Base-by-base conservation (phyloP, 2,329 filamentous ascomycete species). In the Claviceps purpurea region DNA sequence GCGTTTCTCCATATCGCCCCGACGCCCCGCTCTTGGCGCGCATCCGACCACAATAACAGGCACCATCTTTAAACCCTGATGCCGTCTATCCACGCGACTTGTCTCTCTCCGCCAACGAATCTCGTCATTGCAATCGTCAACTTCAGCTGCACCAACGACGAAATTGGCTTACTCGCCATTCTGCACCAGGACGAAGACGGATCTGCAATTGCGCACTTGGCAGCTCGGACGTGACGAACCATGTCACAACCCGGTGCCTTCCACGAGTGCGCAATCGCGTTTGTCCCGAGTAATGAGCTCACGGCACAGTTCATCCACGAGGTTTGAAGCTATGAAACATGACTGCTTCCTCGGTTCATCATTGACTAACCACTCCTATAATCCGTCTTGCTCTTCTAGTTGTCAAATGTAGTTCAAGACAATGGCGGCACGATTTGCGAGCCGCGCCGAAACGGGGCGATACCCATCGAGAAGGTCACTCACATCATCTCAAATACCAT, bases 401-500 rank as follows among this genome's bases (percentile, higher is more conserved):
- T 77, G 11, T 69, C 72, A 5, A 58, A 59, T 2, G 67, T 71
- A 1, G 64, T 77, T 37, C 56, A 65, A 53, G 70, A 74, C 13
- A 72, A 78, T 69, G 78, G 77, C 57, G 78, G 73, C 52, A 61
- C 68, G 38, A 67, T 79, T 2, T 63, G 75, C 56, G 68, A 74
- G 46, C 70, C 70, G 13, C 68, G 70, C 54, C 67, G 70, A 54
- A 69, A 78, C 57, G 75, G 74, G 58, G 69, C 70, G 14, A 63
- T 79, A 14, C 67, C 68, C 1, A 69, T 80, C 30, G 62, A 70
- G 49, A 60, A 72, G 52, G 70, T 73, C 49, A 78, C 77, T 22
- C 78, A 81, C 60, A 75, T 82, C 56, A 63, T 82, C 48, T 73
- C 90, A 52, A 81, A 83, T 54, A 91, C 86, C 1, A 86, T 89